These are phyloP conservation scores for Acanthamoeba sp. DNA, from an alignment of 208 protist species.

Conservation along the genomic window DNA sequence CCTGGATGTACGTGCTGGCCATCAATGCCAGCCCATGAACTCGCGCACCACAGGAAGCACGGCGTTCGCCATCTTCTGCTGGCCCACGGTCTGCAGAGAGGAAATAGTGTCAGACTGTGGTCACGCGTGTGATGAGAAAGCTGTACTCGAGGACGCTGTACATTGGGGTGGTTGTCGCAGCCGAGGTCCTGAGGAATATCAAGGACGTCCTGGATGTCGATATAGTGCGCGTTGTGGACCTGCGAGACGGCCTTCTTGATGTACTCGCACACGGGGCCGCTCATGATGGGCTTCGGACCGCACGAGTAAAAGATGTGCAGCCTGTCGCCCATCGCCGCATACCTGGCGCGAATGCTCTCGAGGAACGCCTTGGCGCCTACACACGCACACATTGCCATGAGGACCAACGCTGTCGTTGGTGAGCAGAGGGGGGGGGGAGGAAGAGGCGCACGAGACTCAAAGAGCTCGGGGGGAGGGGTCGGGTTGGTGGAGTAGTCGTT, in stretches of 20 bases:
- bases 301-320: slow-evolving; percentile 55
- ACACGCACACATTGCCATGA: neutral
- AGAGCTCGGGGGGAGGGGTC: neutral
- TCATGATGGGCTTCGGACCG: slow-evolving; percentile 59
- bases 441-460: slow-evolving; percentile 25
- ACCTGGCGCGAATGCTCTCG: slow-evolving; percentile 6
- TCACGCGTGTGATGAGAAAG: neutral
- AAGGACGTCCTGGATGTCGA: slow-evolving; percentile 49
- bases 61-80: slow-evolving; percentile 55
- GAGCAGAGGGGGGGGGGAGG: too few species aligned
- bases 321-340: neutral
- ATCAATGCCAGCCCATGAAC: slow-evolving; percentile 24
- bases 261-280: slow-evolving; percentile 20
- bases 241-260: slow-evolving; percentile 25
- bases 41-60: neutral
- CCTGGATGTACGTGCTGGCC: too few species aligned
- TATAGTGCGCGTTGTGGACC: slow-evolving; percentile 34
- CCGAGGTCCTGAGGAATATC: slow-evolving; percentile 38
- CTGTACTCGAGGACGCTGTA: neutral
- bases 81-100: neutral
- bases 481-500: slow-evolving; percentile 34
- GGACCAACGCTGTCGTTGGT: neutral
- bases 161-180: slow-evolving; percentile 40
- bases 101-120: neutral
- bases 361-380: neutral